phyloP scores from a whole-genome alignment of 345 rosid species.

The Aquilaria sinensis region DNA sequence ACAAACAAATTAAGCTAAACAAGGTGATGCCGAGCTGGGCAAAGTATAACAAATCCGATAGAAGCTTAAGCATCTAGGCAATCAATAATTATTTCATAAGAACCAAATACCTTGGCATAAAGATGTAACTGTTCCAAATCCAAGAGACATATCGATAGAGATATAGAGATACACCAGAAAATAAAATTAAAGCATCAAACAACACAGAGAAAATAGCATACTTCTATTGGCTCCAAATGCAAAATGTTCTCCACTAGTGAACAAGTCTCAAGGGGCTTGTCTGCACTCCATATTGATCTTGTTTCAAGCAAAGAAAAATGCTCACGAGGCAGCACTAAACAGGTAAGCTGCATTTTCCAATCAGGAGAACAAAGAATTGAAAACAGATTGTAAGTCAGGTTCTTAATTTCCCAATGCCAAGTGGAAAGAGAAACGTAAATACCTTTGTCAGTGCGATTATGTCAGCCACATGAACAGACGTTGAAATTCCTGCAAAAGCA shows the following conservation, averaged over 20 bases:
- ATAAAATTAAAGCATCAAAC: not conserved
- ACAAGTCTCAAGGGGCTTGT: constrained; percentile 44
- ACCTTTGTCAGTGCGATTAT: constrained; percentile 81
- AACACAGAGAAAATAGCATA: constrained; percentile 20
- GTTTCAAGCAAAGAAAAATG: constrained; percentile 59
- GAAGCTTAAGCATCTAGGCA: too few relatives aligned
- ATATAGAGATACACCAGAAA: not conserved
- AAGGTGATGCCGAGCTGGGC: too few relatives aligned
- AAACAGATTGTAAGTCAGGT: not conserved
- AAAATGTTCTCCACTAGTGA: constrained; percentile 73
- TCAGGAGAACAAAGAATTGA: constrained; percentile 8
- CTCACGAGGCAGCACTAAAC: constrained; percentile 67
- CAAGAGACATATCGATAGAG: not conserved
- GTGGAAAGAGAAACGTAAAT: constrained; percentile 4
- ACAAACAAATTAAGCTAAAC: too few relatives aligned
- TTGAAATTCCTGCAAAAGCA: constrained; percentile 45
- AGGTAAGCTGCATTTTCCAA: constrained; percentile 50
- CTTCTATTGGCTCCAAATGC: constrained; percentile 89
- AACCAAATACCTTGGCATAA: not conserved
- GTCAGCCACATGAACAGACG: constrained; percentile 52
- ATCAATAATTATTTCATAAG: too few relatives aligned
- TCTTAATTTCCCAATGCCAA: too few relatives aligned
- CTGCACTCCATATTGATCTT: constrained; percentile 87
- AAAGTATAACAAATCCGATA: too few relatives aligned
- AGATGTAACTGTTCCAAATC: not conserved